phyloP scores from a whole-genome alignment of 768 basidiomycete species.

The Mycena epipterygia region DNA sequence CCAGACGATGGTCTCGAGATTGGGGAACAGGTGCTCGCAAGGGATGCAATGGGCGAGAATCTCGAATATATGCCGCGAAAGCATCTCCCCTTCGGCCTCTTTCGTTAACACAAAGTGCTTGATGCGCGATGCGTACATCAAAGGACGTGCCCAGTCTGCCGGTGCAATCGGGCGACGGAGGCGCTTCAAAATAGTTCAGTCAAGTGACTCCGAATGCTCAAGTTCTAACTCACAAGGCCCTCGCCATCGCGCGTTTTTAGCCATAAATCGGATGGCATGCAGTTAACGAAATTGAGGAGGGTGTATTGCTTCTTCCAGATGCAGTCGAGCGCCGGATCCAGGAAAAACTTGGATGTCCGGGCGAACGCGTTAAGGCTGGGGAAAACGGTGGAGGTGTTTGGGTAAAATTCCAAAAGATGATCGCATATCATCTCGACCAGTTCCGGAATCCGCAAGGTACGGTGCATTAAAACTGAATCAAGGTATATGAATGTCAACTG shows the following conservation, averaged over 20 bases:
- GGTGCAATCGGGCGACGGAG: neutral
- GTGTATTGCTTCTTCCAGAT: neutral
- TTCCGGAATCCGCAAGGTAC: neutral
- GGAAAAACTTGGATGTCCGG: neutral
- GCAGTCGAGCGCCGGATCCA: neutral
- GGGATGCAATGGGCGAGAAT: neutral
- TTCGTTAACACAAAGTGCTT: neutral
- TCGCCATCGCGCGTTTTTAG: neutral
- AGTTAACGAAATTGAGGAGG: neutral
- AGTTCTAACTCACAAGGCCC: neutral
- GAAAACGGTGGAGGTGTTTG: neutral
- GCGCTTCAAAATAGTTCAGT: neutral
- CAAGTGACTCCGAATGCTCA: neutral
- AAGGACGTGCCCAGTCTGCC: neutral
- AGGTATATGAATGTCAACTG: too few relatives aligned
- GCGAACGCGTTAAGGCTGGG: neutral
- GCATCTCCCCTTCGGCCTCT: neutral
- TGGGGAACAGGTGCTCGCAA: neutral
- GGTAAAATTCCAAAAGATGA: neutral
- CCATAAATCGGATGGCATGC: constrained; percentile 3
- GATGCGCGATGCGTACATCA: neutral
- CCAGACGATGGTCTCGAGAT: neutral
- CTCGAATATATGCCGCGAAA: neutral
- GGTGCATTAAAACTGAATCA: too few relatives aligned
- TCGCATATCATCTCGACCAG: neutral